Percentiles rank a stretch among this genome's conserved stretches.
phyloP scores from a whole-genome alignment of 1,139 yeast species.

The Magnusiomyces paraingens region DNA sequence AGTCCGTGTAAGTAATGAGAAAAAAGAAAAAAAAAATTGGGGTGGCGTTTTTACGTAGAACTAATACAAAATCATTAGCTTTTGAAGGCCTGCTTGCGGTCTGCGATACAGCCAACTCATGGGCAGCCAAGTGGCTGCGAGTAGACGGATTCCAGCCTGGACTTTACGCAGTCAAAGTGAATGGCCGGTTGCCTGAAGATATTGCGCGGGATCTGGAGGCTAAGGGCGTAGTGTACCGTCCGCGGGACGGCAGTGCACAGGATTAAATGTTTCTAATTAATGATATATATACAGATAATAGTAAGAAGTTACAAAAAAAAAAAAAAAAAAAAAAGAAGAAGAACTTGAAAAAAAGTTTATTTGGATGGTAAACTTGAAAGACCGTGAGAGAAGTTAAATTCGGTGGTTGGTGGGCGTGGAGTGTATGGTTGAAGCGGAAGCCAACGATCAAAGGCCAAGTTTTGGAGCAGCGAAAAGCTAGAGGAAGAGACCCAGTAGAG shows the following conservation, averaged over 20 bases:
- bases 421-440: slow-evolving; percentile 41
- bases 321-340: not conserved
- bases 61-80: slow-evolving; percentile 31
- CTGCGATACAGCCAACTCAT: slow-evolving; percentile 77
- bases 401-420: slow-evolving; percentile 1
- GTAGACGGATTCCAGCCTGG: slow-evolving; percentile 89
- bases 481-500: slow-evolving; percentile 87
- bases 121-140: slow-evolving; percentile 98
- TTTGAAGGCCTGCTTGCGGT: slow-evolving; percentile 94
- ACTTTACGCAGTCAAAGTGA: slow-evolving; percentile 85
- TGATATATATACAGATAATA: no score
- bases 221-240: slow-evolving; percentile 77
- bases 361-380: not conserved
- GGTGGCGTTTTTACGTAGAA: not conserved
- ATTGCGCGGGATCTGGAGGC: slow-evolving; percentile 64
- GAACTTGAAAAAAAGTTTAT: not conserved
- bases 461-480: slow-evolving; percentile 65
- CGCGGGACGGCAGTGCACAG: slow-evolving; percentile 92
- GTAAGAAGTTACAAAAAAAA: not conserved
- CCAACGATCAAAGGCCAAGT: slow-evolving; percentile 58
- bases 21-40: not conserved
- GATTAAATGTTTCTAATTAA: slow-evolving; percentile 47
- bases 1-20: slow-evolving; percentile 54
- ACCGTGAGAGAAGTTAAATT: not conserved
- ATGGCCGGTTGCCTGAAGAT: slow-evolving; percentile 87